Evolutionary conservation across 352 stramenopile genomes (phyloP), one percentile per base, ranked within the genome.

Genomic region (Thraustotheca clavata): DNA sequence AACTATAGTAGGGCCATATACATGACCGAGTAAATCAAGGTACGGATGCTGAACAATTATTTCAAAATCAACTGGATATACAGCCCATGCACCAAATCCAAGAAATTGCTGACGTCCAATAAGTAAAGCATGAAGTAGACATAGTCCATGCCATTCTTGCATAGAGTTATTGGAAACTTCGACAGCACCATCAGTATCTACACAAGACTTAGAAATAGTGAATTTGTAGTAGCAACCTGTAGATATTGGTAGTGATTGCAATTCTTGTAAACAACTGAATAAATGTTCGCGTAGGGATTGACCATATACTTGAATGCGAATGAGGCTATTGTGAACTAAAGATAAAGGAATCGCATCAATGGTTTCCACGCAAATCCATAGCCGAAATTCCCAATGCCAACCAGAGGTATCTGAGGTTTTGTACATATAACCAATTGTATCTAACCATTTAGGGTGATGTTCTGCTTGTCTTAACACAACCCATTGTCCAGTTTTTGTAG

Each of bases 401-500:
- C 73, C 63, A 0, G 71, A 55, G 6, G 63, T 59, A 8, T 73
- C 43, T 0, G 85, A 67, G 1, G 43, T 60, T 12, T 77, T 50
- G 14, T 82, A 76, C 3, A 86, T 62, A 0, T 26, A 62, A 35
- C 60, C 39, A 0, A 89, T 34, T 22, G 69, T 67, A 2, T 24
- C 8, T 5, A 77, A 32, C 32, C 69, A 73, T 1, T 59, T 16
- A 0, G 67, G 35, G 3, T 48, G 60, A 1, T 61, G 31, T 24
- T 89, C 73, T 0, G 80, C 22, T 24, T 80, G 71, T 5, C 73
- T 62, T 3, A 88, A 36, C 5, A 87, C 74, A 9, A 80, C 62
- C 80, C 80, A 89, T 20, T 79, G 70, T 0, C 80, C 80, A 31
- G 76, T 84, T 24, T 74, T 67, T 55, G 83, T 79, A 3, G 78